phyloP scores from a whole-genome alignment of 768 basidiomycete species.

The Collybia sp. region DNA sequence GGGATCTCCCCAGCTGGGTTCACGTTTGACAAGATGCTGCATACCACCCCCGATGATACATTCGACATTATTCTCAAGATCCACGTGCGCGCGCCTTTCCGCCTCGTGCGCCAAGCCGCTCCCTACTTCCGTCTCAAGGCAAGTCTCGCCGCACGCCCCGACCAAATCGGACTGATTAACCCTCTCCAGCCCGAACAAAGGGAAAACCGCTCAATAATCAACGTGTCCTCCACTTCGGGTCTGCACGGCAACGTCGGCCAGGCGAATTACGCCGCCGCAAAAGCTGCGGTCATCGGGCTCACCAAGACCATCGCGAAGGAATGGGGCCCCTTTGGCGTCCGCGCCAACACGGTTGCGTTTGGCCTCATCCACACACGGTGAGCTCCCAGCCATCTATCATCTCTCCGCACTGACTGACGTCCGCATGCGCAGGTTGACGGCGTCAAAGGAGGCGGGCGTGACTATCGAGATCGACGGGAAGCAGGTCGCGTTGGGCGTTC shows the following conservation, averaged over 20 bases:
- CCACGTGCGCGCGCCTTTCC: slow-evolving; percentile 84
- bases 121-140: slow-evolving; percentile 81
- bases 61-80: slow-evolving; percentile 82
- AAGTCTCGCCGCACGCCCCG: slow-evolving; percentile 6
- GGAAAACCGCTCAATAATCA: slow-evolving; percentile 73
- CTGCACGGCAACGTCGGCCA: slow-evolving; percentile 87
- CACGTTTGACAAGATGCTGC: slow-evolving; percentile 85
- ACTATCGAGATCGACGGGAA: slow-evolving; percentile 79
- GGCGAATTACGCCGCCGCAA: slow-evolving; percentile 78
- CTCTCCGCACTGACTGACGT: background rate
- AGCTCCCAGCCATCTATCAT: slow-evolving; percentile 5
- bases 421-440: slow-evolving; percentile 51
- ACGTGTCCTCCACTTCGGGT: slow-evolving; percentile 79
- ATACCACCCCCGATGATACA: slow-evolving; percentile 79
- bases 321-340: slow-evolving; percentile 80
- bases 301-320: slow-evolving; percentile 88
- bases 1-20: slow-evolving; percentile 51
- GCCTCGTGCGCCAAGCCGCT: slow-evolving; percentile 78
- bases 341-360: slow-evolving; percentile 78
- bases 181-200: slow-evolving; percentile 40
- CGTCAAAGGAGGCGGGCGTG: slow-evolving; percentile 72
- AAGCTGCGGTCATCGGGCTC: slow-evolving; percentile 71
- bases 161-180: background rate
- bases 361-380: slow-evolving; percentile 76
- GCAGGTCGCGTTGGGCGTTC: slow-evolving; percentile 80